These are phyloP conservation scores for Themeda triandra DNA, from an alignment of 176 grass and related monocot genomes.

Conservation along the genomic window DNA sequence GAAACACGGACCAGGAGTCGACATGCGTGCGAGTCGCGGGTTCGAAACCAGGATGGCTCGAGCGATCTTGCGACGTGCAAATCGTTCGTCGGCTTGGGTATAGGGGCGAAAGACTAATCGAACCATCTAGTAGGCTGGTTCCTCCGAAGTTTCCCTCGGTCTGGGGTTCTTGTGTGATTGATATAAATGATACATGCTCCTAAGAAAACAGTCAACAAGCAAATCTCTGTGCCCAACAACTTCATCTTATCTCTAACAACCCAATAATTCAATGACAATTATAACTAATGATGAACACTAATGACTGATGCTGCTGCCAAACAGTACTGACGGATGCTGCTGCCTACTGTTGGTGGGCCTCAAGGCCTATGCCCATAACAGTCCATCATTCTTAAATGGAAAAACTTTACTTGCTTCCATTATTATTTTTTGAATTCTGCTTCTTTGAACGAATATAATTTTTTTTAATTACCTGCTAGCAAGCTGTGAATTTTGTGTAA, in stretches of 20 bases:
- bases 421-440: slow-evolving; percentile 12
- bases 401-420: not conserved
- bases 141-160: not conserved
- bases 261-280: not conserved
- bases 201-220: not conserved
- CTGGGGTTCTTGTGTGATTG: not conserved
- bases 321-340: not conserved
- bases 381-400: not conserved
- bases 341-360: not conserved
- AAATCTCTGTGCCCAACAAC: not conserved
- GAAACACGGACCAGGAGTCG: slow-evolving; percentile 84
- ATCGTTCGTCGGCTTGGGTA: too few relatives aligned
- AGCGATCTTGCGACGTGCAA: too few relatives aligned
- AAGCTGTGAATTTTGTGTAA: slow-evolving; percentile 9
- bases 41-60: too few relatives aligned
- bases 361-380: not conserved
- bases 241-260: not conserved
- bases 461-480: not conserved
- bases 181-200: not conserved
- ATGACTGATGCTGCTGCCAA: too few relatives aligned
- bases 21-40: too few relatives aligned
- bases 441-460: not conserved
- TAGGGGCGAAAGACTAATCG: slow-evolving; percentile 44
- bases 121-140: slow-evolving; percentile 45
- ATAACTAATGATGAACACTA: not conserved